Evolutionary conservation across 768 basidiomycete genomes (phyloP).

Genomic region (Phylloporus sp.): DNA sequence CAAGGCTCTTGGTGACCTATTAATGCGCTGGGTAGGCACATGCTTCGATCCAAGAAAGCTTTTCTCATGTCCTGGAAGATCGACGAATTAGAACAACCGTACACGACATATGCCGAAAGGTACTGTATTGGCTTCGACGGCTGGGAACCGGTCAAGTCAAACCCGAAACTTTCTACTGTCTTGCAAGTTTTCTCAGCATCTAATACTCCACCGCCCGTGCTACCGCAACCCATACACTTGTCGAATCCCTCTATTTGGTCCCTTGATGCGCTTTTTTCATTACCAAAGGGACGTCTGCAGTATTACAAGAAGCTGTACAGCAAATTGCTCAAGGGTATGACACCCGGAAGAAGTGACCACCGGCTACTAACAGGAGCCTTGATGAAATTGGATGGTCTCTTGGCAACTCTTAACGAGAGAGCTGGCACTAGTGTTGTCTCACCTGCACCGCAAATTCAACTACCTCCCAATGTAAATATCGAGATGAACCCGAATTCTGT

Average conservation of each 20-base stretch:
- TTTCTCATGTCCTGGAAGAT: constrained; percentile 50
- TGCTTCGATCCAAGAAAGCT: constrained; percentile 4
- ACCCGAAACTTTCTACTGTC: constrained; percentile 62
- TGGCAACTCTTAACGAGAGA: constrained; percentile 61
- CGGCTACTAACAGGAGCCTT: constrained; percentile 72
- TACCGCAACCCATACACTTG: constrained; percentile 31
- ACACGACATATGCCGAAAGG: constrained; percentile 71
- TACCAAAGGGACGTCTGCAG: constrained; percentile 78
- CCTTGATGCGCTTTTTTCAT: constrained; percentile 79
- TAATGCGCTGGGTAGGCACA: constrained; percentile 90
- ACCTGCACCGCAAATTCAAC: neutral
- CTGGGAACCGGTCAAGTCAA: constrained; percentile 77
- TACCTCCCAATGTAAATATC: neutral
- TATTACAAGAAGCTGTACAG: constrained; percentile 93
- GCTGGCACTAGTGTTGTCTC: constrained; percentile 33
- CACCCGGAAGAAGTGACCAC: constrained; percentile 84
- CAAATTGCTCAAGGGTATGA: constrained; percentile 79
- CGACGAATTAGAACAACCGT: constrained; percentile 84
- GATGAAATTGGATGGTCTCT: constrained; percentile 71
- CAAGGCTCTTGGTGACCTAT: constrained; percentile 88
- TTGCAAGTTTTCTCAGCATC: constrained; percentile 64
- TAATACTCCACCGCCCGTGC: constrained; percentile 51
- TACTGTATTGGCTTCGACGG: constrained; percentile 75
- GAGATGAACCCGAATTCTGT: neutral
- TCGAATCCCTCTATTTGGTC: constrained; percentile 59